These are phyloP conservation scores for Backusella morwellensis DNA, from an alignment of 192 early-diverging fungal species.

Conservation along the genomic window DNA sequence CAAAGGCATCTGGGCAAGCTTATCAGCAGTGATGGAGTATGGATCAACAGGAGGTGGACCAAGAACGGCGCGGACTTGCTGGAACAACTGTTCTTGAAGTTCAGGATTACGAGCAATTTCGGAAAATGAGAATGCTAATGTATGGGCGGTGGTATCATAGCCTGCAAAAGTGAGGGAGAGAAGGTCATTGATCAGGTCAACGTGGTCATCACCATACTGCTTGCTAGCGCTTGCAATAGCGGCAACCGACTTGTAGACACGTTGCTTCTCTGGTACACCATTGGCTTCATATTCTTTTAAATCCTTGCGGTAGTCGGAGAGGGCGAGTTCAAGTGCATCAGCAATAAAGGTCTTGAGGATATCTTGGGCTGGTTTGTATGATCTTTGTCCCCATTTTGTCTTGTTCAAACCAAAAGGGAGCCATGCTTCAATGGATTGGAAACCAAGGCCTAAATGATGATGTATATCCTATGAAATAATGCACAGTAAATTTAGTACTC, in stretches of 20 bases:
- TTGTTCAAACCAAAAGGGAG: constrained; percentile 31
- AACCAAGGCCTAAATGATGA: constrained; percentile 16
- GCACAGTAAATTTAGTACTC: neutral
- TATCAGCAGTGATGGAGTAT: constrained; percentile 20
- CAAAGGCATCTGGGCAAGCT: constrained; percentile 26
- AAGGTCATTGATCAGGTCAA: constrained; percentile 43
- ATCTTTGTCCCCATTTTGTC: constrained; percentile 32
- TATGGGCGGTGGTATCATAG: constrained; percentile 53
- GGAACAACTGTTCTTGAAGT: constrained; percentile 40
- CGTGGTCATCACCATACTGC: constrained; percentile 14
- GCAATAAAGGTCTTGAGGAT: constrained; percentile 29
- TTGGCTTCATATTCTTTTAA: neutral
- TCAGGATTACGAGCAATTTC: constrained; percentile 43
- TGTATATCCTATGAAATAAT: constrained; percentile 11
- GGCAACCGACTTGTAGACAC: constrained; percentile 9
- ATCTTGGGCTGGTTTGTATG: constrained; percentile 23
- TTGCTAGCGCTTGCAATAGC: constrained; percentile 21
- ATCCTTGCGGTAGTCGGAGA: neutral
- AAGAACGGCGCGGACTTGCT: constrained; percentile 34
- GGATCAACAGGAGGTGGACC: constrained; percentile 26
- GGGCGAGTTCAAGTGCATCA: constrained; percentile 15
- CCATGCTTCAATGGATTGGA: constrained; percentile 24
- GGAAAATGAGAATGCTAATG: constrained; percentile 39
- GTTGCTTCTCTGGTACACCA: neutral
- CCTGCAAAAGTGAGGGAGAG: constrained; percentile 57